These are phyloP conservation scores for Fusarium solani-melongenae DNA, from an alignment of 2,329 filamentous ascomycete species.

Conservation along the genomic window DNA sequence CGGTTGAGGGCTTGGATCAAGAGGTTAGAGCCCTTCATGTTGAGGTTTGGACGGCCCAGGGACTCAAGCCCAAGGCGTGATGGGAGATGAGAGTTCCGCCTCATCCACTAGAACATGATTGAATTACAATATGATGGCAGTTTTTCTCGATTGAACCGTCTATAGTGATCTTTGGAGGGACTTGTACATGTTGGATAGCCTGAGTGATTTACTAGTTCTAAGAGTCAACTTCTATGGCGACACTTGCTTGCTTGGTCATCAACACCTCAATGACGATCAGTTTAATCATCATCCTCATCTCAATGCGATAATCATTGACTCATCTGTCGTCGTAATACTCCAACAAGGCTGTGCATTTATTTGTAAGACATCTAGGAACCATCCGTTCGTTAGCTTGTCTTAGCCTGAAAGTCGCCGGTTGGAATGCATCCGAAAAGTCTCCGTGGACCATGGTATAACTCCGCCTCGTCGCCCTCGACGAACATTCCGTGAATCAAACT, in stretches of 20 bases:
- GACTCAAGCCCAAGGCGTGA: slow-evolving; percentile 21
- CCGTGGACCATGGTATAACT: neutral
- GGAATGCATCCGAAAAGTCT: slow-evolving; percentile 20
- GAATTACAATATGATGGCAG: neutral
- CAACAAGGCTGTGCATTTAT: neutral
- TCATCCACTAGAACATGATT: neutral
- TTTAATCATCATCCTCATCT: neutral
- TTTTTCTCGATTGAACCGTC: neutral
- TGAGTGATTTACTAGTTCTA: neutral
- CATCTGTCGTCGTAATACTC: neutral
- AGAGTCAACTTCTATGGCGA: neutral
- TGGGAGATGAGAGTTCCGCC: neutral
- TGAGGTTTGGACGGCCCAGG: slow-evolving; percentile 28
- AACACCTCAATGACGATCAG: neutral
- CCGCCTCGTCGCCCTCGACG: neutral
- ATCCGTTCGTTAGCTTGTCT: neutral
- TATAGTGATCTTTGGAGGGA: neutral
- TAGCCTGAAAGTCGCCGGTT: neutral
- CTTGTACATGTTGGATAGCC: neutral
- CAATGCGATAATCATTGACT: neutral
- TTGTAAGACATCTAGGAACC: neutral
- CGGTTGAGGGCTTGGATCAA: slow-evolving; percentile 43
- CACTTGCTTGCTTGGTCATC: neutral
- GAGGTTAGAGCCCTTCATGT: slow-evolving; percentile 46
- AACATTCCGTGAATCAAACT: neutral